Evolutionary conservation across 768 basidiomycete species (phyloP), one percentile per base, ranked within the genome.

Genomic region (Boletales sp.): DNA sequence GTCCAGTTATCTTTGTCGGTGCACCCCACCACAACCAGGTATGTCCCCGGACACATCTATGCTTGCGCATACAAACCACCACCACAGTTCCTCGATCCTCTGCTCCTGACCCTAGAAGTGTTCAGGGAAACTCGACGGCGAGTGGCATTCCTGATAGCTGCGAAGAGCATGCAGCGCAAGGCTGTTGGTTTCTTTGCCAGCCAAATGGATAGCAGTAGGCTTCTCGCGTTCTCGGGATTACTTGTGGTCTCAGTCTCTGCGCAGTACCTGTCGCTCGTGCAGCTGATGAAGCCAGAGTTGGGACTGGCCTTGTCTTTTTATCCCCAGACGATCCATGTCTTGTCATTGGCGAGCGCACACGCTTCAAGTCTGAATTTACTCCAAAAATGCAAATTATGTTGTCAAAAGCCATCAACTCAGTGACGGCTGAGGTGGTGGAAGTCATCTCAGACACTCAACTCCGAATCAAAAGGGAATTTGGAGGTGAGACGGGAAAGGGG

Each of bases 1-100:
- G 93, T 0, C 90, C 95, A 3, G 82, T 95, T 47, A 90, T 98
- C 56, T 94, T 96, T 67, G 92, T 92, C 43, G 92, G 80, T 38
- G 94, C 90, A 10, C 94, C 94, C 37, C 94, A 97, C 68, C 83
- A 85, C 62, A 96, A 96, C 67, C 91, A 94, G 72, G 91, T 86
- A 61, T 37, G 70, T 61, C 50, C 59, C 53, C 48, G 39, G 31
- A 51, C 33, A 36, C 21, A 11, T 41, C 30, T 37, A 43, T 49
- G 36, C 32, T 52, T 45, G 44, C 54, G 41, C 46, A 56, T 57
- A 28, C 43, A 53, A 35, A 59, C 54, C 36, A 37, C 52, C 43
- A 44, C 52, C 7, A 28, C 68, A 97, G 91, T 96, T 98, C 68
- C 80, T 97, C 47, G 95, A 98, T 64, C 91, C 93, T 8, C 70